A percentile compares a stretch with the other conserved stretches of the same genome.
Conservation (phyloP, 495 filamentous ascomycete genomes). For the Hypoxylon fragiforme region DNA sequence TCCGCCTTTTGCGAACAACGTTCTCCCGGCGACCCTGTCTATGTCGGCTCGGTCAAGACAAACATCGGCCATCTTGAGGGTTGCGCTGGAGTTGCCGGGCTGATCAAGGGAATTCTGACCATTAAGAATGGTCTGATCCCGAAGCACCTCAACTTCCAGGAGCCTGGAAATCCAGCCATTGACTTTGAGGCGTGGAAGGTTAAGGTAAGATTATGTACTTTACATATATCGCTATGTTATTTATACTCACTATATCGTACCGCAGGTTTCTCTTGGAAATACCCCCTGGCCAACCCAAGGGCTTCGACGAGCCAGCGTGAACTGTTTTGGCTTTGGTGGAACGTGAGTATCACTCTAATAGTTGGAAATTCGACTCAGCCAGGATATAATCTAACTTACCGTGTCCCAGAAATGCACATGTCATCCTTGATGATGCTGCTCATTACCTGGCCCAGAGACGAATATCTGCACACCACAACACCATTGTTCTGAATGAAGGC, state of each 20-base stretch:
- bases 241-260: background rate
- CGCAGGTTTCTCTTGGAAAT: constrained; percentile 11
- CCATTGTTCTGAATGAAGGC: background rate
- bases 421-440: constrained; percentile 27
- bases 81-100: constrained; percentile 46
- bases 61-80: constrained; percentile 51
- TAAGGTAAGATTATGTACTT: constrained; percentile 24
- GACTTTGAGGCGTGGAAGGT: constrained; percentile 41
- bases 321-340: constrained; percentile 30
- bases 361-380: too few relatives aligned
- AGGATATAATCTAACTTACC: background rate
- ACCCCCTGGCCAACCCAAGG: constrained; percentile 18
- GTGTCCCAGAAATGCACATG: constrained; percentile 5
- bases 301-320: constrained; percentile 22
- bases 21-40: constrained; percentile 32
- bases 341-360: too few relatives aligned
- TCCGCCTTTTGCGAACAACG: constrained; percentile 45
- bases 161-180: constrained; percentile 45
- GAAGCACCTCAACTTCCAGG: constrained; percentile 46
- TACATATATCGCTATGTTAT: background rate
- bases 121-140: constrained; percentile 56
- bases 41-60: constrained; percentile 46
- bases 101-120: constrained; percentile 56
- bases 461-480: constrained; percentile 18
- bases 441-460: constrained; percentile 13